Evolutionary conservation across 129 eudicot species (phyloP), one percentile per base, ranked within the genome.

Genomic region (Mikania micrantha): DNA sequence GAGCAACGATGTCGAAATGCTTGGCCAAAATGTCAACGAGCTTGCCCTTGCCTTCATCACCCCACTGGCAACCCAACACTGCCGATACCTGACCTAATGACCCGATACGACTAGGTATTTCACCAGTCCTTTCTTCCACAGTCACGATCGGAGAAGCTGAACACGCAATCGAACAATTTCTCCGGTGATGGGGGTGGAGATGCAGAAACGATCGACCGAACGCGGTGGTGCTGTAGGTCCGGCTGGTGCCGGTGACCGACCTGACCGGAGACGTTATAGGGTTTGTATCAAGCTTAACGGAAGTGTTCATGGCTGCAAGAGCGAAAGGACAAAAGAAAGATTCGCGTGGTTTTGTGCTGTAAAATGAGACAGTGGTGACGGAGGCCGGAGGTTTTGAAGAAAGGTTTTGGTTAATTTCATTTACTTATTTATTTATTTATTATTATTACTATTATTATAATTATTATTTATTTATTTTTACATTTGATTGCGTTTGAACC

Each of bases 11-110:
- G 38, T 94, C 95, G 54, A 94, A 94, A 36, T 94, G 92, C 45
- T 81, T 67, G 29, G 99, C 99, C 64, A 94, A 74, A 9, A 94
- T 87, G 77, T 94, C 99, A 28, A 94, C 97, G 54, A 94, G 96
- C 70, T 94, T 94, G 35, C 99, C 99, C 27, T 94, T 94, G 22
- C 99, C 99, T 80, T 94, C 99, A 68, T 94, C 99, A 9, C 99
- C 99, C 99, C 99, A 89, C 41, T 94, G 99, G 39, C 95, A 85
- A 15, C 99, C 99, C 65, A 94, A 79, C 66, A 94, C 99, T 7
- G 79, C 97, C 0, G 99, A 89, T 0, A 94, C 99, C 63, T 87
- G 96, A 75, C 87, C 88, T 73, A 94, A 79, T 1, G 86, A 78
- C 12, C 27, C 88, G 42, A 94, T 87, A 19, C 99, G 86, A 44